Evolutionary conservation across 352 stramenopile species (phyloP), one percentile per base, ranked within the genome.

Genomic region (Aphanomyces euteiches): DNA sequence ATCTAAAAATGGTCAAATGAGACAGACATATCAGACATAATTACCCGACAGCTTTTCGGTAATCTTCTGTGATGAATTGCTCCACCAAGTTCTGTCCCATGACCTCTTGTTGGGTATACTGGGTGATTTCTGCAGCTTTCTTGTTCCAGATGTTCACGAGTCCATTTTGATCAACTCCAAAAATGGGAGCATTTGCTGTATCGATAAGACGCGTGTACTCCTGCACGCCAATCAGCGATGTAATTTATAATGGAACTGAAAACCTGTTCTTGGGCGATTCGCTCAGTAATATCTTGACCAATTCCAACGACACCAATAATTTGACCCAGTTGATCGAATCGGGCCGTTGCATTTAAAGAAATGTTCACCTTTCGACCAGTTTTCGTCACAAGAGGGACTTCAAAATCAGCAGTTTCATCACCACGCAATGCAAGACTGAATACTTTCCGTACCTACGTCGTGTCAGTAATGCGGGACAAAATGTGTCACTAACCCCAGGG

Each of bases 271-370:
- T 91, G 81, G 0, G 80, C 82, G 56, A 90, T 91, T 17, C 83
- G 79, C 38, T 89, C 81, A 1, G 86, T 90, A 67, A 93, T 92
- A 64, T 96, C 88, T 67, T 95, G 86, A 0, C 85, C 87, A 61
- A 96, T 95, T n/a, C 89, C 86, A 6, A 95, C 86, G 73, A 95
- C 89, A 50, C 90, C 90, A 66, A 96, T 91, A 53, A 96, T 80
- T 6, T 77, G 71, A 21, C 78, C 79, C 19, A 90, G 78, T 41
- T 95, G 84, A 56, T 97, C 92, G 67, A 86, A 93, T 0, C 88
- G 77, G 39, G 86, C 81, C 0, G 89, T 97, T 1, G 90, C 88
- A 71, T 96, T 96, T 3, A 94, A 54, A 2, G 91, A 54, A 64
- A 95, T 89, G 66, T 91, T 84, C 6, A 96, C 87, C 10, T 84